Evolutionary conservation across 2,329 filamentous ascomycete species (phyloP).

Genomic region (Pestalotiopsis sp.): DNA sequence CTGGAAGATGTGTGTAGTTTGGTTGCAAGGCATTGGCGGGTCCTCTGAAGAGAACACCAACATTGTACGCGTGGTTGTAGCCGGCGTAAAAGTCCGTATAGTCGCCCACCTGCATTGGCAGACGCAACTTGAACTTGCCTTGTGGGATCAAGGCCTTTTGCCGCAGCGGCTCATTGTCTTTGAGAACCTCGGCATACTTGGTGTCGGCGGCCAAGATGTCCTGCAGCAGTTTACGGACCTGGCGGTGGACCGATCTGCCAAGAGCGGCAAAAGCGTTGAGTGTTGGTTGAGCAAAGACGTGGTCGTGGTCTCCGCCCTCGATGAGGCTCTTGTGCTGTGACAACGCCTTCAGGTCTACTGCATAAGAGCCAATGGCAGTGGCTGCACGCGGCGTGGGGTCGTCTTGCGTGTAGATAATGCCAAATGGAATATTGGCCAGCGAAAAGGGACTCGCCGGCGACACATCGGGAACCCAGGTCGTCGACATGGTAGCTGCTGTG

Average conservation of each 20-base stretch:
- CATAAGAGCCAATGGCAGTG: constrained; percentile 73
- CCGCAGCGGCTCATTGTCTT: constrained; percentile 61
- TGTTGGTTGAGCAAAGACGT: constrained; percentile 66
- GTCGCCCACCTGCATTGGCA: constrained; percentile 79
- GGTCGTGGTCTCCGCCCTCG: constrained; percentile 35
- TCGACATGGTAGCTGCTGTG: neutral
- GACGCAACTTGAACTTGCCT: constrained; percentile 62
- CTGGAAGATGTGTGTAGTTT: constrained; percentile 81
- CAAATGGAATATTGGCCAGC: constrained; percentile 80
- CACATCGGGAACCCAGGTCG: constrained; percentile 35
- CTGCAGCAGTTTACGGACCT: constrained; percentile 72
- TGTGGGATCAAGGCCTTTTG: constrained; percentile 61
- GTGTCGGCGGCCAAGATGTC: constrained; percentile 65
- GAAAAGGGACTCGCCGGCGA: constrained; percentile 61
- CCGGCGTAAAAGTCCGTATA: constrained; percentile 89
- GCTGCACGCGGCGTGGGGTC: constrained; percentile 64
- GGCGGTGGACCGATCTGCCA: constrained; percentile 66
- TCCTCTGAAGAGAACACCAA: constrained; percentile 74
- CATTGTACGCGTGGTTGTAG: constrained; percentile 71
- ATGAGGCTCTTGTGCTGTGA: constrained; percentile 19
- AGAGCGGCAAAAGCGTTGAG: constrained; percentile 76
- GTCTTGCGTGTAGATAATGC: constrained; percentile 70
- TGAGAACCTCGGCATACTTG: constrained; percentile 61
- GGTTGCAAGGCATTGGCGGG: constrained; percentile 74
- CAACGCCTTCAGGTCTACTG: constrained; percentile 64